These are phyloP conservation scores for Aspergillus conjunctus DNA, from an alignment of 495 filamentous ascomycete species.

Conservation along the genomic window DNA sequence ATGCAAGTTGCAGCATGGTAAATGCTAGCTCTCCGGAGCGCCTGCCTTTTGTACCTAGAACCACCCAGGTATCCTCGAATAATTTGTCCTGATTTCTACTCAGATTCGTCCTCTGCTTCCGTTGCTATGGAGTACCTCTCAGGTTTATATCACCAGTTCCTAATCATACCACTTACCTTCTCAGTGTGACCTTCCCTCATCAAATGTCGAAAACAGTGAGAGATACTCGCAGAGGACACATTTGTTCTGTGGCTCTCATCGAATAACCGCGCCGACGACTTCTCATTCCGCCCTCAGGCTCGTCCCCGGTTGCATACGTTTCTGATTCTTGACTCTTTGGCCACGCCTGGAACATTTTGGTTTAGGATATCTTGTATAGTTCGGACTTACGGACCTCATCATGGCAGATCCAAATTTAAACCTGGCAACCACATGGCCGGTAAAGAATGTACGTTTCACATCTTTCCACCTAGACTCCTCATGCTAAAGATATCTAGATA, in stretches of 20 bases:
- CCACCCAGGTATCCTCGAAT: background rate
- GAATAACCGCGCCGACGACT: too few relatives aligned
- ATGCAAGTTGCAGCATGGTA: too few relatives aligned
- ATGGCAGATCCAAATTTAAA: constrained; percentile 18
- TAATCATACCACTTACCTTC: background rate
- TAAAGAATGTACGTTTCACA: constrained; percentile 63
- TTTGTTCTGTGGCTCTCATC: too few relatives aligned
- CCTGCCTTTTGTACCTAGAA: constrained; percentile 10
- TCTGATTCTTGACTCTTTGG: background rate
- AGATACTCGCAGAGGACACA: too few relatives aligned
- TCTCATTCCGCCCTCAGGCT: too few relatives aligned
- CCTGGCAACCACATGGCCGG: constrained; percentile 53
- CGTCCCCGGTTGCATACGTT: too few relatives aligned
- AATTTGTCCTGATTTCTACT: background rate
- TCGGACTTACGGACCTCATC: background rate
- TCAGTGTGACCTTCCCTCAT: too few relatives aligned
- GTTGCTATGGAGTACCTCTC: background rate
- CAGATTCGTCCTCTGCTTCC: background rate
- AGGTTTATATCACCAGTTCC: background rate
- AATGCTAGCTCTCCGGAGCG: background rate
- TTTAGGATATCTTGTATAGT: too few relatives aligned
- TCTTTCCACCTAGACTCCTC: background rate
- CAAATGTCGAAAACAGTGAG: too few relatives aligned
- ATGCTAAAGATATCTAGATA: constrained; percentile 55
- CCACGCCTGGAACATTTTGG: background rate